Percentiles rank a stretch among this genome's conserved stretches.
phyloP scores from a whole-genome alignment of 305 asterid genomes.

The Fraxinus angustifolia region DNA sequence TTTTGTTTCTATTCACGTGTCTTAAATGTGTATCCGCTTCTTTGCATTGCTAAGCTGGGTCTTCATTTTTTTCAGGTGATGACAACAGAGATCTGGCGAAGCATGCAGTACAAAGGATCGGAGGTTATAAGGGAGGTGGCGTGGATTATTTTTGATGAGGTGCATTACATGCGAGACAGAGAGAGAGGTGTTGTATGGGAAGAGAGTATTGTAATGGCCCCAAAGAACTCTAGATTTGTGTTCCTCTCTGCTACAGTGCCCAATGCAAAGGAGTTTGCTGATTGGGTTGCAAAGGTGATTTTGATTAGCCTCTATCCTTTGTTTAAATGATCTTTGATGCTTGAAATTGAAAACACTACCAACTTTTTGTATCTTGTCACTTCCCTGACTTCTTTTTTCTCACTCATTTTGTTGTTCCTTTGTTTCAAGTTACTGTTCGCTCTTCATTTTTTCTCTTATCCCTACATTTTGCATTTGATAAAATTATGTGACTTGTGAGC shows the following conservation, averaged over 20 bases:
- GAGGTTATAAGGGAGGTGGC: constrained; percentile 90
- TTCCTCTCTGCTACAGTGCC: constrained; percentile 95
- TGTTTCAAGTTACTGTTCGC: not conserved
- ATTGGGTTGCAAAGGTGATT: constrained; percentile 97
- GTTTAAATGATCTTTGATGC: not conserved
- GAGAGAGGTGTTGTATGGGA: constrained; percentile 99
- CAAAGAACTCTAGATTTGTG: constrained; percentile 78
- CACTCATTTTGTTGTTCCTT: not conserved
- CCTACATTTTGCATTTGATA: not conserved
- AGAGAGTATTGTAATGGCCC: constrained; percentile 97
- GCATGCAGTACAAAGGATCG: constrained; percentile 96
- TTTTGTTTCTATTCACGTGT: constrained; percentile 12
- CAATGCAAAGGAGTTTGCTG: constrained; percentile 91
- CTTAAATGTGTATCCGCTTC: constrained; percentile 8
- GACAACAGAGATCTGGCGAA: constrained; percentile 92
- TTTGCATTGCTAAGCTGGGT: constrained; percentile 20
- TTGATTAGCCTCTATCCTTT: constrained; percentile 10
- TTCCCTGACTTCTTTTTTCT: not conserved
- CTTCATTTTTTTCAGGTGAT: constrained; percentile 62
- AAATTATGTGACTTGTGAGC: not conserved
- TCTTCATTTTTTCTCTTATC: not conserved
- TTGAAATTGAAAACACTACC: constrained; percentile 3
- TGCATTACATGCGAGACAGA: constrained; percentile 95
- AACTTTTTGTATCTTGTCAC: not conserved
- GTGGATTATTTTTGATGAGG: constrained; percentile 93